These are phyloP conservation scores for Nemania sp. DNA, from an alignment of 2,329 filamentous ascomycete species.

Conservation along the genomic window DNA sequence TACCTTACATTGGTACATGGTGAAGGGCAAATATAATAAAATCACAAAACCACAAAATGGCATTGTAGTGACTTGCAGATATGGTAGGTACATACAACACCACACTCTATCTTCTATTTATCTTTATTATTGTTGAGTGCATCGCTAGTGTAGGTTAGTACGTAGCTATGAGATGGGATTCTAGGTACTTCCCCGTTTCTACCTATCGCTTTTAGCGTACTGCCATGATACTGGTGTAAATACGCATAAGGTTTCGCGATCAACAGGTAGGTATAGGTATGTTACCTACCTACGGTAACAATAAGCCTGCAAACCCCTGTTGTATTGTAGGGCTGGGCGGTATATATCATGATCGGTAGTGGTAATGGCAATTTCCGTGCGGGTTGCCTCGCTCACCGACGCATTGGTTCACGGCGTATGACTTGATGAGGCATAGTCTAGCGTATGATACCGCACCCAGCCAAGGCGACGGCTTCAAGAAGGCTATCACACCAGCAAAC, in stretches of 20 bases:
- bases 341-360: constrained; percentile 1
- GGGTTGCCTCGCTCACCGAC: constrained; percentile 32
- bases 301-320: background rate
- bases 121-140: background rate
- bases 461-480: constrained; percentile 22
- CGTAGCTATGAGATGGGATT: constrained; percentile 21
- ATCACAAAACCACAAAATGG: background rate
- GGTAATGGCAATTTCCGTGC: constrained; percentile 23
- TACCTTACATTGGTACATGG: constrained; percentile 1
- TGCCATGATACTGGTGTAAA: background rate
- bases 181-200: constrained; percentile 5
- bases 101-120: background rate
- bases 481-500: constrained; percentile 15
- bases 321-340: constrained; percentile 9
- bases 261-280: too few species aligned
- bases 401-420: constrained; percentile 9
- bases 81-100: background rate
- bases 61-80: background rate
- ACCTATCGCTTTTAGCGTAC: background rate
- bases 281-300: too few species aligned
- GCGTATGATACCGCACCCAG: background rate
- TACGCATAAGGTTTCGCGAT: constrained; percentile 7
- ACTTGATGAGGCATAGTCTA: background rate
- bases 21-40: too few species aligned
- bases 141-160: too few species aligned